Percentiles rank a stretch among this genome's conserved stretches.
These are phyloP conservation scores for Arachis hypogaea DNA, from an alignment of 306 rosid genomes.

Conservation along the genomic window DNA sequence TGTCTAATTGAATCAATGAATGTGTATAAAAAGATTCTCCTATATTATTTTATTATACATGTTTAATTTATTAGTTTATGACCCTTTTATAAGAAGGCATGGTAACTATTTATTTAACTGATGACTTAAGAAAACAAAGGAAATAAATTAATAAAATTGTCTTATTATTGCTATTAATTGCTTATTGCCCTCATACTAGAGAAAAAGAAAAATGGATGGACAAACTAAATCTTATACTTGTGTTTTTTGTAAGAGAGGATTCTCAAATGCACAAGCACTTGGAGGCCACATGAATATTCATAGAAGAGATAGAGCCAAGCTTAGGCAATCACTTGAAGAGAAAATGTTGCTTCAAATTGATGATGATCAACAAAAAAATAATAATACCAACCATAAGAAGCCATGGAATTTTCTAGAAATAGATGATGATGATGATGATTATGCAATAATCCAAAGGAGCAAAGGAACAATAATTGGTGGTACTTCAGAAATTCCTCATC, in stretches of 20 bases:
- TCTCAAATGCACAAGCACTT: constrained; percentile 82
- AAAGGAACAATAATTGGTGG: constrained; percentile 17
- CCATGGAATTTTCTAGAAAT: constrained; percentile 13
- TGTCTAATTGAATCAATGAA: constrained; percentile 50
- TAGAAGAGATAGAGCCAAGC: constrained; percentile 69
- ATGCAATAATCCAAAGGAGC: constrained; percentile 17
- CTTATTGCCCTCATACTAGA: constrained; percentile 11
- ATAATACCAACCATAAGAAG: neutral
- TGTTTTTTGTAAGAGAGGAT: constrained; percentile 67
- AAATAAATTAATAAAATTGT: neutral
- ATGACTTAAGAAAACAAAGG: constrained; percentile 29
- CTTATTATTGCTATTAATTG: constrained; percentile 22
- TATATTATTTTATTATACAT: neutral
- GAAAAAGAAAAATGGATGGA: constrained; percentile 45
- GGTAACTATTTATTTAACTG: too few species aligned
- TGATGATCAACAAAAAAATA: neutral
- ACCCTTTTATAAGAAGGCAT: neutral
- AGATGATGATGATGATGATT: constrained; percentile 1
- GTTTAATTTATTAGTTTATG: neutral
- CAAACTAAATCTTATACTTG: constrained; percentile 58
- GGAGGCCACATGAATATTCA: constrained; percentile 91
- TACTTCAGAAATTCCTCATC: constrained; percentile 33
- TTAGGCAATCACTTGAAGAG: constrained; percentile 58
- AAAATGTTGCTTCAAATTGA: neutral
- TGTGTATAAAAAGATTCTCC: constrained; percentile 30